Evolutionary conservation across 495 filamentous ascomycete species (phyloP).

Genomic region (Thermothielavioides terrestris): DNA sequence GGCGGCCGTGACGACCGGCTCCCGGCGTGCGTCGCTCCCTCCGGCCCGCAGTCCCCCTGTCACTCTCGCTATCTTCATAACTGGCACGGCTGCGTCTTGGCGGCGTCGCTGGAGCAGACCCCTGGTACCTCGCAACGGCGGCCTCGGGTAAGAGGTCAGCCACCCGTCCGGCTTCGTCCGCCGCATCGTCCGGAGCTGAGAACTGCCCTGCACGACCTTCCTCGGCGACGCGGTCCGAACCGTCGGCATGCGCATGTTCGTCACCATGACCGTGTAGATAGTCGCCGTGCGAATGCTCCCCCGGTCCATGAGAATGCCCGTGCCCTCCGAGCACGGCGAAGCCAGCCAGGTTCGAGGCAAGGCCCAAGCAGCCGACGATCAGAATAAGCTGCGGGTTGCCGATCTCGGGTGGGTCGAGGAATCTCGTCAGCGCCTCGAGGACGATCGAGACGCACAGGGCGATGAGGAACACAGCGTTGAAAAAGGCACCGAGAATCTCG

Average conservation of each 20-base stretch:
- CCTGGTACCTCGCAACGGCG: slow-evolving; percentile 23
- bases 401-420: slow-evolving; percentile 82
- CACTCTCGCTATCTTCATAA: background rate
- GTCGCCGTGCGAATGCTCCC: slow-evolving; percentile 39
- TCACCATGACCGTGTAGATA: slow-evolving; percentile 60
- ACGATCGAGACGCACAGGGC: slow-evolving; percentile 93
- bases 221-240: slow-evolving; percentile 26
- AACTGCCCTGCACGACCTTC: slow-evolving; percentile 19
- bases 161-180: slow-evolving; percentile 30
- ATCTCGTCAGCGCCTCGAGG: slow-evolving; percentile 81
- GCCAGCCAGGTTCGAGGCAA: slow-evolving; percentile 85
- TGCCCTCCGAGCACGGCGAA: slow-evolving; percentile 89
- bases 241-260: slow-evolving; percentile 30
- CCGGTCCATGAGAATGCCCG: slow-evolving; percentile 68
- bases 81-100: slow-evolving; percentile 31
- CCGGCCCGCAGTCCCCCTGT: slow-evolving; percentile 11
- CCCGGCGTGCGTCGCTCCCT: slow-evolving; percentile 47
- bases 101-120: slow-evolving; percentile 19
- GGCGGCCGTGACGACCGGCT: slow-evolving; percentile 41
- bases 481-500: slow-evolving; percentile 90
- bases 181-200: slow-evolving; percentile 10
- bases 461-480: slow-evolving; percentile 95
- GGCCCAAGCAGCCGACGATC: slow-evolving; percentile 75
- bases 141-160: slow-evolving; percentile 39
- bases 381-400: slow-evolving; percentile 74